phyloP scores from a whole-genome alignment of 2,329 filamentous ascomycete species.

The Cladosporium cucumerinum region DNA sequence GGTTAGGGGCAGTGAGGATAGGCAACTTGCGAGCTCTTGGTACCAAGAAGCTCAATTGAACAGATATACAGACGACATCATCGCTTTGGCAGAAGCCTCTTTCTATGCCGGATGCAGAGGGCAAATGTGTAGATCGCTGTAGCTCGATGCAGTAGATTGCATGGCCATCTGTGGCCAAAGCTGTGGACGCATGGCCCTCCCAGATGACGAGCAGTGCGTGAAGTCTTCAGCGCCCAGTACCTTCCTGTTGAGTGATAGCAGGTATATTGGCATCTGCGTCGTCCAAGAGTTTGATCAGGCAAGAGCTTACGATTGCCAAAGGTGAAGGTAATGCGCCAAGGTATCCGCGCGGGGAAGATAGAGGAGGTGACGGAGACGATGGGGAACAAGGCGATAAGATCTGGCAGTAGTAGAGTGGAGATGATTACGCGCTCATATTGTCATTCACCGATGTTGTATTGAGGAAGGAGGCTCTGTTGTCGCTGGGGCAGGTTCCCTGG shows the following conservation, averaged over 20 bases:
- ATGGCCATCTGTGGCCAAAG: neutral
- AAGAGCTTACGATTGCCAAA: neutral
- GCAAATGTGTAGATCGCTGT: neutral
- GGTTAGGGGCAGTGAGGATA: neutral
- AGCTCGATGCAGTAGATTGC: neutral
- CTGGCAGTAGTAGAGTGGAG: neutral
- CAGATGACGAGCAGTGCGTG: neutral
- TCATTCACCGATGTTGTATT: neutral
- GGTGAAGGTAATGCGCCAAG: neutral
- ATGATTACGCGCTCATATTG: neutral
- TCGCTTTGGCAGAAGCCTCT: neutral
- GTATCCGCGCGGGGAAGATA: neutral
- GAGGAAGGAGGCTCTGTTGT: neutral
- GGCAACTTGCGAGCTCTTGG: neutral
- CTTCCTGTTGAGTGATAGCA: constrained; percentile 3
- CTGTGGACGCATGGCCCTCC: neutral
- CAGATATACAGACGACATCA: neutral
- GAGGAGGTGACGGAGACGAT: neutral
- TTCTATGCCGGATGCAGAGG: neutral
- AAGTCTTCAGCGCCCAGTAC: neutral
- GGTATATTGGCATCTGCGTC: neutral
- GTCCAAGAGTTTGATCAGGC: neutral
- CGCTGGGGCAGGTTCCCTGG: neutral
- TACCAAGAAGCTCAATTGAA: neutral
- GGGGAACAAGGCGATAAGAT: neutral